Evolutionary conservation across 805 yeast species (phyloP).

Genomic region (Barnettozyma californica): DNA sequence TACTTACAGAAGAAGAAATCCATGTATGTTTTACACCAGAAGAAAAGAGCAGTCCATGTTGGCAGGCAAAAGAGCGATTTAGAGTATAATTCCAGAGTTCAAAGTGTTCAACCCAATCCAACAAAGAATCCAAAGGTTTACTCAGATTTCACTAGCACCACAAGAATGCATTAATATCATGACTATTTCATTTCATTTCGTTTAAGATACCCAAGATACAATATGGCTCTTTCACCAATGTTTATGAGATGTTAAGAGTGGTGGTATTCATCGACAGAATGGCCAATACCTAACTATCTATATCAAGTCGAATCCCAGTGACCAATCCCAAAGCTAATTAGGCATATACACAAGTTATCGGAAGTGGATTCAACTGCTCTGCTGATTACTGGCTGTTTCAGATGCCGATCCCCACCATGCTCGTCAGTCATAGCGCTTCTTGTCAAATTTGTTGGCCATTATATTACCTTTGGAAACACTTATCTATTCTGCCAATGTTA

Average conservation of each 20-base stretch:
- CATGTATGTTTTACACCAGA: slow-evolving; percentile 65
- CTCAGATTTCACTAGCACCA: background rate
- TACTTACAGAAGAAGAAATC: slow-evolving; percentile 98
- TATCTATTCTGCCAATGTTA: background rate
- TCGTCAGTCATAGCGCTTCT: too few species aligned
- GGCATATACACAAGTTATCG: too few species aligned
- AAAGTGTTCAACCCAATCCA: background rate
- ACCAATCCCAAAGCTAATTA: too few species aligned
- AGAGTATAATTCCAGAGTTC: background rate
- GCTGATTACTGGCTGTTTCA: too few species aligned
- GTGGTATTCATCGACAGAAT: background rate
- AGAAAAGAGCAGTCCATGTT: background rate
- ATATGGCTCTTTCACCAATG: background rate
- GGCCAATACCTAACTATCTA: too few species aligned
- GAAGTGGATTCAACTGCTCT: too few species aligned
- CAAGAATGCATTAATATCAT: background rate
- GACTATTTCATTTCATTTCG: too few species aligned
- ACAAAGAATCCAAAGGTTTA: background rate
- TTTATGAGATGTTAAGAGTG: too few species aligned
- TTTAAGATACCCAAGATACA: background rate
- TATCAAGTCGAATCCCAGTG: too few species aligned
- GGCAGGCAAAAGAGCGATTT: background rate
- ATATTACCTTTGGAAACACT: too few species aligned
- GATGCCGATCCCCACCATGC: too few species aligned
- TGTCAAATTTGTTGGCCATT: too few species aligned